Evolutionary conservation across 148 eudicot genomes (phyloP).

Genomic region (Dianthus caryophyllus): DNA sequence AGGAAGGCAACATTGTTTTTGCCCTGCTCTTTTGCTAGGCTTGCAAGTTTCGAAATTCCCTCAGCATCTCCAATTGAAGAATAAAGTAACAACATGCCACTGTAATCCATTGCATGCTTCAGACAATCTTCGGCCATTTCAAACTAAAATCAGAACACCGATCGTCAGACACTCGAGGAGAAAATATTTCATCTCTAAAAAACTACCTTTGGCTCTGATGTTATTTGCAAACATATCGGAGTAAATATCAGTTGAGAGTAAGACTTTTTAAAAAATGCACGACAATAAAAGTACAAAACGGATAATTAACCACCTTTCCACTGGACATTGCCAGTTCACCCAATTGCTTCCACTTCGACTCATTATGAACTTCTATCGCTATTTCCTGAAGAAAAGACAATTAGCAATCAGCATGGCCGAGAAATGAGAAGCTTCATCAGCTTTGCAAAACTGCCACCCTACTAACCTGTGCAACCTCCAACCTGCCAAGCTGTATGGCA

Average conservation of each 20-base stretch:
- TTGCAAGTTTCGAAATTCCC: conserved; percentile 73
- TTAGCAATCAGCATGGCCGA: conserved; percentile 18
- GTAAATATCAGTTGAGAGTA: too few relatives aligned
- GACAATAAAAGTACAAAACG: conserved; percentile 2
- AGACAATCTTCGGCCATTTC: conserved; percentile 94
- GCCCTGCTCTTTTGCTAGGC: conserved; percentile 74
- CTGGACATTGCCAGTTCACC: conserved; percentile 97
- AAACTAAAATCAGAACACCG: conserved; percentile 47
- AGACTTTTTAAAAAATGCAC: neutral
- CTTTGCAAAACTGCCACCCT: conserved; percentile 6
- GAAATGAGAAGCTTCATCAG: conserved; percentile 5
- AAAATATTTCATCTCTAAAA: neutral
- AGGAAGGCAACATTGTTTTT: conserved; percentile 93
- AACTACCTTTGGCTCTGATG: neutral
- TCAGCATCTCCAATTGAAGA: conserved; percentile 96
- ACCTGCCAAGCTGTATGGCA: conserved; percentile 90
- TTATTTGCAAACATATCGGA: neutral
- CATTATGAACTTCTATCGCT: conserved; percentile 80
- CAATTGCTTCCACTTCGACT: conserved; percentile 98
- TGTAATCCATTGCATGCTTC: conserved; percentile 83
- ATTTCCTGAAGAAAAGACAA: conserved; percentile 57
- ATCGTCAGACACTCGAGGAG: conserved; percentile 7
- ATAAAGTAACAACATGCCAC: conserved; percentile 91
- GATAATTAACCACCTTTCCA: conserved; percentile 63
- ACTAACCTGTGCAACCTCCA: conserved; percentile 77